Base-by-base conservation (phyloP, 306 rosid species). In the Castanea sativa region DNA sequence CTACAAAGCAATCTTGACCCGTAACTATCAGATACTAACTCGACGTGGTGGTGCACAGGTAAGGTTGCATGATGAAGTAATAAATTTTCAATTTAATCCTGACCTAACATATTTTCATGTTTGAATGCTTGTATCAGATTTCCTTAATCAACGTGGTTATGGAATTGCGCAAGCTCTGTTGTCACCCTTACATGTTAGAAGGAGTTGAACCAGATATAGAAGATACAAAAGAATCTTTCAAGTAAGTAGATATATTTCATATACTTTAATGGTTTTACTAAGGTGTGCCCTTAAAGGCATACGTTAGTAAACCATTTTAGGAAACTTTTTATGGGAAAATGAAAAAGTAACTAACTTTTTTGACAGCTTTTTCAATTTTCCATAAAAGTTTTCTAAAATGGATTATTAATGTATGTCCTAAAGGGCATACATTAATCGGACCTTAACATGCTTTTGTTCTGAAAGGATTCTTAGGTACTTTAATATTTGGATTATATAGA, bases 41-140 rank as follows among this genome's bases (percentile, higher is more conserved):
- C 97, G 97, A 12, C 98, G 97, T 76, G 99, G 99, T 77, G 99
- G 99, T 79, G 93, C 96, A 55, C 97, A 96, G 91, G 99, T 89
- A 89, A 88, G 88, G 61, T 73, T 65, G 38, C 67, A 18, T 77
- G 68, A 12, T 69, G 71, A 14, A 80, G 68, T 72, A 73, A 68
- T 27, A 71, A 30, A 69, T 68, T 77, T 80, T 60, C 41, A 69
- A 45, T 71, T 25, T 64, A 5, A 8, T 32, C 65, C 43, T 49
- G 68, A 59, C 58, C 71, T 77, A 33, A 74, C 71, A 27, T 49
- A 57, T 71, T 43, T 15, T 73, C 75, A 71, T 80, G 75, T 81
- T 80, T 79, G 23, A 58, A 55, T 78, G 33, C 75, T 73, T 78
- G 68, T 77, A 82, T 86, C 94, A 96, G 99, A 96, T 96, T 79